Evolutionary conservation across 2,329 filamentous ascomycete species (phyloP), one percentile per base, ranked within the genome.

Genomic region (Podosphaera fusca): DNA sequence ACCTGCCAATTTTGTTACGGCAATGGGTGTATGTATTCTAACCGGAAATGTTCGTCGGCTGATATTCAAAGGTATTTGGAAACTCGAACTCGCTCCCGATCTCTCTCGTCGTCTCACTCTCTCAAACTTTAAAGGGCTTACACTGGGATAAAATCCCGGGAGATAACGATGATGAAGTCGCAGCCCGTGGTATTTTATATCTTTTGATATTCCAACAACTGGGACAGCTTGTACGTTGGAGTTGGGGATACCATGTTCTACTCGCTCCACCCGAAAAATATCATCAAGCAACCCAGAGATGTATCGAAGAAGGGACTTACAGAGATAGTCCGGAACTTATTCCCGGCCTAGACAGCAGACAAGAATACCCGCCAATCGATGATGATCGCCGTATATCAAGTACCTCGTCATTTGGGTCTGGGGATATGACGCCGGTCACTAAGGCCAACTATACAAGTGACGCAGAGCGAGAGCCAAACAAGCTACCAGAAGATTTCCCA

Each of bases 71-170:
- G 79, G 79, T 96, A 54, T 98, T 98, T 69, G 92, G 90, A 64
- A 98, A 98, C 69, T 96, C 90, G 38, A 98, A 98, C 71, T 96
- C 92, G 21, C 77, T 98, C 29, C 92, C 92, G 0, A 96, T 98
- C 60, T 98, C 92, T 0, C 80, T 98, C 57, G 88, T 98, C 60
- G 78, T 96, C 58, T 95, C 90, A 7, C 77, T 98, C 9, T 94
- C 90, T 12, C 85, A 95, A 67, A 98, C 92, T 0, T 76, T 98
- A 58, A 81, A 83, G 64, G 92, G 92, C 4, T 75, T 98, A 36
- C 90, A 96, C 68, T 98, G 92, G 92, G 84, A 90, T 70, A 84
- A 80, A 62, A 80, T 96, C 55, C 85, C 87, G 0, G 85, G 87
- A 56, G 92, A 98, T 64, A 96, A 94, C 65, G 90, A 96, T 65